A percentile compares a stretch with the other conserved stretches of the same genome.
Conservation (phyloP, 1,284 basidiomycete genomes). For the Apiotrichum gamsii region DNA sequence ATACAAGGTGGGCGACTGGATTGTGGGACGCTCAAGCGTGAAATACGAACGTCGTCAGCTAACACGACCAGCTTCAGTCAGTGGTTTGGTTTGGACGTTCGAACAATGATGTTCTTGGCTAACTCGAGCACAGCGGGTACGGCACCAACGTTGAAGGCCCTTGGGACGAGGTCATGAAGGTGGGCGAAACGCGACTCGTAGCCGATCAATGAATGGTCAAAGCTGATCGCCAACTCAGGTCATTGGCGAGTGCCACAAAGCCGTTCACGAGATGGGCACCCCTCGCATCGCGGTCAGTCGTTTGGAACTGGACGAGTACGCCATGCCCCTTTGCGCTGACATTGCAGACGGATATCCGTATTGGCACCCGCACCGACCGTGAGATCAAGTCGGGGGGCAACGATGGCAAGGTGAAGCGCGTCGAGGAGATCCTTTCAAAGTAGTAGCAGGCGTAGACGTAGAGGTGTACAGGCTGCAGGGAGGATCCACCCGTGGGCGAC, state of each 20-base stretch:
- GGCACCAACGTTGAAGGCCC: conserved; percentile 85
- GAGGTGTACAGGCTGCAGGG: background rate
- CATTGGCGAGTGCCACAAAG: conserved; percentile 70
- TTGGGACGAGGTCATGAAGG: conserved; percentile 63
- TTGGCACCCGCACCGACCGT: conserved; percentile 77
- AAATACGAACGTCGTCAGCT: no score
- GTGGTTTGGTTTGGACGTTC: no score
- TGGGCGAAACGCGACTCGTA: conserved; percentile 3
- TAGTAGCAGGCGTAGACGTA: conserved; percentile 11
- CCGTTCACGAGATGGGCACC: conserved; percentile 61
- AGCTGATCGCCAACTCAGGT: no score
- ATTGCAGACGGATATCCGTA: conserved; percentile 75
- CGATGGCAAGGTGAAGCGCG: conserved; percentile 66
- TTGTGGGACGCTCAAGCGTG: no score
- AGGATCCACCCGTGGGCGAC: no score
- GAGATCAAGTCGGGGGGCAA: conserved; percentile 64
- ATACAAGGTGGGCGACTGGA: conserved; percentile 66
- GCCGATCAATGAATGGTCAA: no score
- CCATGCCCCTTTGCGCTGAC: background rate
- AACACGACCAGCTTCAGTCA: conserved; percentile 49
- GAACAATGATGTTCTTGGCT: no score
- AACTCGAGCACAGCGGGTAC: conserved; percentile 58
- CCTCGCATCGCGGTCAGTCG: conserved; percentile 41
- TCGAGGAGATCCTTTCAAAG: conserved; percentile 60
- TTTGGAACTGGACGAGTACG: no score